A percentile compares a stretch with the other conserved stretches of the same genome.
Conservation (phyloP, 768 basidiomycete species). For the Pholiota conissans region DNA sequence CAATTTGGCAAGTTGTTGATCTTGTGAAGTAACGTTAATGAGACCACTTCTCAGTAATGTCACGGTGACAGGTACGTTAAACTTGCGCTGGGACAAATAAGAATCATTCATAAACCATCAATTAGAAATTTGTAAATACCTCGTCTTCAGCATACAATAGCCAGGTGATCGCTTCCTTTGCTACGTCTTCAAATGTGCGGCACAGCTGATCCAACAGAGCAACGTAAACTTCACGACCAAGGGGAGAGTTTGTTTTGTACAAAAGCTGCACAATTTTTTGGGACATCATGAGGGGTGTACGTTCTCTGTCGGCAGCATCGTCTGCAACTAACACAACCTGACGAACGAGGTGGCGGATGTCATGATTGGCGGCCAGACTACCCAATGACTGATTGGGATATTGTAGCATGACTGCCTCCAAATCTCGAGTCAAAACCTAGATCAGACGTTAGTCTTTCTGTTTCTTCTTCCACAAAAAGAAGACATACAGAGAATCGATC, state of each 20-base stretch:
- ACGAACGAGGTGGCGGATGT: slow-evolving; percentile 80
- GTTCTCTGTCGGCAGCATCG: slow-evolving; percentile 75
- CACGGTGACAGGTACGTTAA: slow-evolving; percentile 91
- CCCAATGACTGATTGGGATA: slow-evolving; percentile 71
- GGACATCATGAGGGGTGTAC: slow-evolving; percentile 88
- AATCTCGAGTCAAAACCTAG: slow-evolving; percentile 54
- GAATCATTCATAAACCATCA: slow-evolving; percentile 7
- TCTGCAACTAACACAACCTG: slow-evolving; percentile 83
- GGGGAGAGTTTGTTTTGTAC: slow-evolving; percentile 83
- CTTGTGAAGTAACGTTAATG: slow-evolving; percentile 74
- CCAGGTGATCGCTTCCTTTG: slow-evolving; percentile 97
- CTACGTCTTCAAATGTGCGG: slow-evolving; percentile 86
- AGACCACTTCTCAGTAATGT: slow-evolving; percentile 85
- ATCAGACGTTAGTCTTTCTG: slow-evolving; percentile 7
- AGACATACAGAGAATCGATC: slow-evolving; percentile 77
- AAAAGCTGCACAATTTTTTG: slow-evolving; percentile 96
- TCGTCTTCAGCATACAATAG: slow-evolving; percentile 95
- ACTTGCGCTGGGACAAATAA: slow-evolving; percentile 70
- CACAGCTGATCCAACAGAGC: slow-evolving; percentile 88
- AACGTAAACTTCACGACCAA: slow-evolving; percentile 93
- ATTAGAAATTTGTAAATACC: slow-evolving; percentile 42
- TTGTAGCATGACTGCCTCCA: slow-evolving; percentile 80
- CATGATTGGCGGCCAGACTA: slow-evolving; percentile 77
- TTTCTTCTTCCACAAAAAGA: not conserved
- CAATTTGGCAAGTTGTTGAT: slow-evolving; percentile 88